phyloP scores from a whole-genome alignment of 2,329 filamentous ascomycete species.

The Epichloe brachyelytri region DNA sequence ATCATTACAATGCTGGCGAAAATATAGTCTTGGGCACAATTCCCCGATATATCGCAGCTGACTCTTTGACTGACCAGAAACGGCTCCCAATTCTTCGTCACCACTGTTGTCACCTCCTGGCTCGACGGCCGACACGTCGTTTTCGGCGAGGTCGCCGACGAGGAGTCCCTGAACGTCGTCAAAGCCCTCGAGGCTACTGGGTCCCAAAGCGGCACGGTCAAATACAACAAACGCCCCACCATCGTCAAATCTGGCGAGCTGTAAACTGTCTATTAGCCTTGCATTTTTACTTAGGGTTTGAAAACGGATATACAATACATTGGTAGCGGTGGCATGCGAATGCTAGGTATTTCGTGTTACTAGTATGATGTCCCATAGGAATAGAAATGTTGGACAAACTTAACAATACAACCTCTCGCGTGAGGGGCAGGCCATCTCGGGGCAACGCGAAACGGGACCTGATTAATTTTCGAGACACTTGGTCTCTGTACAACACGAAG shows the following conservation, averaged over 20 bases:
- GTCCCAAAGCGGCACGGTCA: conserved; percentile 39
- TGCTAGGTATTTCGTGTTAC: background rate
- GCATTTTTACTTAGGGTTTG: background rate
- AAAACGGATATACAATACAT: conserved; percentile 1
- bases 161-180: conserved; percentile 38
- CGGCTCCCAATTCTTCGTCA: conserved; percentile 96
- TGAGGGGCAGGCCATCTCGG: background rate
- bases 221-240: conserved; percentile 43
- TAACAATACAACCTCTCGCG: background rate
- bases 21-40: background rate
- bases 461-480: no score
- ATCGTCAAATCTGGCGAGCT: conserved; percentile 41
- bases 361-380: background rate
- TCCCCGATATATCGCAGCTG: background rate
- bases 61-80: conserved; percentile 45
- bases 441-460: no score
- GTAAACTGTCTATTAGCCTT: conserved; percentile 23
- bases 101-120: conserved; percentile 82
- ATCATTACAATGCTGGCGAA: background rate
- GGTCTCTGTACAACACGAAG: no score
- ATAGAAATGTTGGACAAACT: background rate
- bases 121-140: conserved; percentile 74
- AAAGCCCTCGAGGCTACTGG: conserved; percentile 50
- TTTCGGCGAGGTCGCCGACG: conserved; percentile 59
- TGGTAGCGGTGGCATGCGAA: conserved; percentile 1